Conservation (phyloP, 225 moss, liverwort and hornwort species). For the Bryum argenteum region DNA sequence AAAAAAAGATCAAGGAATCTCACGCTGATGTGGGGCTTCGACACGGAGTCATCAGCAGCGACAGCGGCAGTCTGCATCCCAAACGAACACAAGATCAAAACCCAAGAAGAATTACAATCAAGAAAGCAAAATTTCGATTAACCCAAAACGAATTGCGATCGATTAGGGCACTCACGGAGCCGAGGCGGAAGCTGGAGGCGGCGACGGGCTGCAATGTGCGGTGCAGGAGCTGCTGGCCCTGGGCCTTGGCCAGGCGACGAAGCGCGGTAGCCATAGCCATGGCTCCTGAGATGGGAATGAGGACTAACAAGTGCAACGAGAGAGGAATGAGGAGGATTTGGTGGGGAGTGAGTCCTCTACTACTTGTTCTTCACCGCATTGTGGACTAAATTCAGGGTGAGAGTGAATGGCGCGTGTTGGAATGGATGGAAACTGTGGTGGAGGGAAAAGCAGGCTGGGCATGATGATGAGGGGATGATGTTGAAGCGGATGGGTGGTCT, state of each 20-base stretch:
- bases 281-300: too few species aligned
- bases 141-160: too few species aligned
- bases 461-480: too few species aligned
- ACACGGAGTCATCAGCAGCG: slow-evolving; percentile 60
- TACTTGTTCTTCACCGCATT: too few species aligned
- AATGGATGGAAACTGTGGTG: too few species aligned
- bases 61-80: slow-evolving; percentile 76
- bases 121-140: slow-evolving; percentile 5
- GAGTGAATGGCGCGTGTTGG: too few species aligned
- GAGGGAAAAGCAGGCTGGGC: too few species aligned
- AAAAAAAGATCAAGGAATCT: slow-evolving; percentile 10
- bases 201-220: slow-evolving; percentile 45
- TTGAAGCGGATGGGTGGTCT: too few species aligned
- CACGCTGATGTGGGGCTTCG: slow-evolving; percentile 69
- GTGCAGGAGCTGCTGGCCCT: slow-evolving; percentile 43
- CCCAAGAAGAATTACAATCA: background rate
- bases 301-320: too few species aligned
- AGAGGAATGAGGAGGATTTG: too few species aligned
- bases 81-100: background rate
- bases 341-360: too few species aligned
- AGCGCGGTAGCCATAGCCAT: slow-evolving; percentile 75
- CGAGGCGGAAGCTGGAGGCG: slow-evolving; percentile 26
- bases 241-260: slow-evolving; percentile 59
- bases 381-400: too few species aligned
- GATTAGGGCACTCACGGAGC: slow-evolving; percentile 29